These are phyloP conservation scores for Botrytis sinoallii DNA, from an alignment of 2,329 filamentous ascomycete species.

Conservation along the genomic window DNA sequence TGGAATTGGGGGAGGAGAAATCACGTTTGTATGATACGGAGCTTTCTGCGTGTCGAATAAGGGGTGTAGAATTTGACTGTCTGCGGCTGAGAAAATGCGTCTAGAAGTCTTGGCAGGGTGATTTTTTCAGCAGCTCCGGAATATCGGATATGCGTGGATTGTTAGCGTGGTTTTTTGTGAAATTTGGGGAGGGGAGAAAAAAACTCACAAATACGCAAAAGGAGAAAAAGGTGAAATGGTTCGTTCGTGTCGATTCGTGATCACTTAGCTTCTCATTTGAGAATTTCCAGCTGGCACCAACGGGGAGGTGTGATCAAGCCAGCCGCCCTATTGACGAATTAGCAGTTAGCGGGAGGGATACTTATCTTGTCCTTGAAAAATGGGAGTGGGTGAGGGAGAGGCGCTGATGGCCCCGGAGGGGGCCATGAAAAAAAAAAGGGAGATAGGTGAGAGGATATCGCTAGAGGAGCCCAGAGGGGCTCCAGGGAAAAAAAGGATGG, in stretches of 20 bases:
- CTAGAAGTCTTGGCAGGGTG: not conserved
- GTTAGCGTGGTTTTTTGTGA: not conserved
- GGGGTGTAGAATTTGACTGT: accelerated
- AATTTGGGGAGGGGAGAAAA: not conserved
- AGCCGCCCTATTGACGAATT: conserved; percentile 1
- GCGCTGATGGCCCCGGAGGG: not conserved
- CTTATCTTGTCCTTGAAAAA: not conserved
- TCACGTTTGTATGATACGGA: not conserved
- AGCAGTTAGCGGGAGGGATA: not conserved
- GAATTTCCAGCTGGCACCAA: conserved; percentile 7
- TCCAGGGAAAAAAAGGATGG: not conserved
- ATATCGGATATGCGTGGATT: not conserved
- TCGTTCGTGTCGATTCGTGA: not conserved
- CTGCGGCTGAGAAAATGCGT: not conserved
- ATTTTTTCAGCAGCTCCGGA: not conserved
- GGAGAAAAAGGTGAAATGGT: not conserved
- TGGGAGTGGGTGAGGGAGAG: not conserved
- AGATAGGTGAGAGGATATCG: not conserved
- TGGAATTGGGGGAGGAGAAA: no score
- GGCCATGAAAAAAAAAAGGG: not conserved
- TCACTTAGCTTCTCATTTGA: conserved; percentile 9
- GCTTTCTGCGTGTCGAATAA: not conserved
- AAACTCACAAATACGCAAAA: not conserved
- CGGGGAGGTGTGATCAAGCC: conserved; percentile 12
- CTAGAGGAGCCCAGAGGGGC: no score